Evolutionary conservation across 2,329 filamentous ascomycete genomes (phyloP), one percentile per base, ranked within the genome.

Genomic region (Leptographium lundbergii): DNA sequence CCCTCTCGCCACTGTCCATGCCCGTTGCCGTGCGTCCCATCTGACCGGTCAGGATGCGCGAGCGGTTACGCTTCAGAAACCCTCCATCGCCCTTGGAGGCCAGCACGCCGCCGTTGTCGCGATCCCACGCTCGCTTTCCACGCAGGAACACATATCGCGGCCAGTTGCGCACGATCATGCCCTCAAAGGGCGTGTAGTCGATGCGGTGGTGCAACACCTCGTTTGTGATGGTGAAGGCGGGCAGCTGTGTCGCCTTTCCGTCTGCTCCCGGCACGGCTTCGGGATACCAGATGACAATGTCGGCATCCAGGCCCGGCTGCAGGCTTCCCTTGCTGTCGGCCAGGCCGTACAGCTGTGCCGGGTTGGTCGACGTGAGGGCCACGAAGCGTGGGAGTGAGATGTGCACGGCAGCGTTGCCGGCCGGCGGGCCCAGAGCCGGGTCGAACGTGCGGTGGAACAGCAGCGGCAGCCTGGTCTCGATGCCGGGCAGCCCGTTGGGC

Each of bases 131-230:
- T 0, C 84, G 73, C 61, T 78, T 69, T 0, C 82, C 82, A 57
- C 82, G 69, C 32, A 86, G 62, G 9, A 85, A 72, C 0, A 81
- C 84, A 63, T 79, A 84, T 19, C 81, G 72, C 14, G 81, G 81
- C 81, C 82, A 85, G 58, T 85, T 81, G 29, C 73, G 74, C 34
- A 85, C 66, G n/a, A 66, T 68, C 56, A 73, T 73, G 0, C 81
- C 81, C 65, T 85, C 81, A 63, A 80, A 85, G 0, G 82, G 81
- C 6, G 81, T 84, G 65, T 85, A 84, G 65, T 86, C 81, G 2
- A 82, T 77, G 61, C 80, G 74, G 65, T 85, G 82, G 67, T 85
- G 81, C 62, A 85, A 67, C 68, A 76, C 75, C 3, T 71, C 69
- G 63, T 84, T 82, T 45, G 32, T 47, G 24, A 63, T 60, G n/a